Percentiles rank a stretch among this genome's conserved stretches.
Evolutionary conservation across 2,329 filamentous ascomycete species (phyloP).

Genomic region (Penicillium sp.): DNA sequence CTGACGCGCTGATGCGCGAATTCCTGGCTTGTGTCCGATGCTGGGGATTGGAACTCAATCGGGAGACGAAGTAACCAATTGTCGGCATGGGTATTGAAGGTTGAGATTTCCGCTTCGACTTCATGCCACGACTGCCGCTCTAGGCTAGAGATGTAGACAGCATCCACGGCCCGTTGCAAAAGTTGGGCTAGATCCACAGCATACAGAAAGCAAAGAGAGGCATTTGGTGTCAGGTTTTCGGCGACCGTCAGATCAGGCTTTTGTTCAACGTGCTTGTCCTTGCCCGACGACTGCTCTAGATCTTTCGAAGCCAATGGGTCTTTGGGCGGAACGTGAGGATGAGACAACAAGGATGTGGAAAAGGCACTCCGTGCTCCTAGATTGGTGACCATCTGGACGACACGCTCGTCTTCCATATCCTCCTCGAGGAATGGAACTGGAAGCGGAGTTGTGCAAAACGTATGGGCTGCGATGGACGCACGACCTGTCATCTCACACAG

Average conservation of each 20-base stretch:
- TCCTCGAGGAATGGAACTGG: conserved; percentile 43
- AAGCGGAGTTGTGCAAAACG: conserved; percentile 45
- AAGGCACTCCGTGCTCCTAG: conserved; percentile 34
- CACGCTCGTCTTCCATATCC: conserved; percentile 34
- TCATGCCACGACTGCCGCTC: conserved; percentile 37
- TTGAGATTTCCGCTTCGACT: conserved; percentile 38
- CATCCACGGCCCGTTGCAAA: conserved; percentile 38
- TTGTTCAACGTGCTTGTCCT: conserved; percentile 19
- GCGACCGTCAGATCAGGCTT: conserved; percentile 22
- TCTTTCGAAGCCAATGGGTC: conserved; percentile 12
- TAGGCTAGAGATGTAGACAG: conserved; percentile 41
- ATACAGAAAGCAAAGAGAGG: conserved; percentile 43
- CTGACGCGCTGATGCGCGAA: conserved; percentile 36
- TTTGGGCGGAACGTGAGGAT: background rate
- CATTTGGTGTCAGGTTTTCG: conserved; percentile 37
- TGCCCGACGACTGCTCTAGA: conserved; percentile 11
- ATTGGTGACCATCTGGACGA: conserved; percentile 35
- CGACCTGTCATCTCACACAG: conserved; percentile 47
- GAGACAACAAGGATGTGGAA: conserved; percentile 24
- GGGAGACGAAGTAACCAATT: conserved; percentile 43
- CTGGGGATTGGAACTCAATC: conserved; percentile 36
- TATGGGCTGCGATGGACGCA: conserved; percentile 38
- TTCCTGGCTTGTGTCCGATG: conserved; percentile 24
- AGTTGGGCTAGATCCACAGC: conserved; percentile 39
- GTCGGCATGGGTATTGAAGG: conserved; percentile 38